Percentiles rank a stretch among this genome's conserved stretches.
Conservation (phyloP, 1,284 basidiomycete species). For the Trametes hirsuta region DNA sequence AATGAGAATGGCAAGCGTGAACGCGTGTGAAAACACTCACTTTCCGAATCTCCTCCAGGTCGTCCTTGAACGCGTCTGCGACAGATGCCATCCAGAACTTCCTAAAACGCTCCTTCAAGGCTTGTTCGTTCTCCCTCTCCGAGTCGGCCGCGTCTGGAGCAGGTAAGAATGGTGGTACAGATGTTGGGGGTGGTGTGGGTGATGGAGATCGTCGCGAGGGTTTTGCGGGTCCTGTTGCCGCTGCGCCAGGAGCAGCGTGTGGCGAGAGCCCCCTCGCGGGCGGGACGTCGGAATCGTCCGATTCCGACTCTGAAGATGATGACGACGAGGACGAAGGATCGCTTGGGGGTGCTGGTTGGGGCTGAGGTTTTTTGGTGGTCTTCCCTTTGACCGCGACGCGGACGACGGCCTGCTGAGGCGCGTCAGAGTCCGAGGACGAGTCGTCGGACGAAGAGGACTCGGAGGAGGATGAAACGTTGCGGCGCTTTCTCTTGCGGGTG, state of each 20-base stretch:
- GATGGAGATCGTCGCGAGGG: conserved; percentile 42
- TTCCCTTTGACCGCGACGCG: conserved; percentile 11
- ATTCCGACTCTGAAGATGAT: conserved; percentile 17
- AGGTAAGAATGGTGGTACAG: conserved; percentile 57
- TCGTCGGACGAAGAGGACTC: conserved; percentile 36
- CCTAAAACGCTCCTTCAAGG: conserved; percentile 64
- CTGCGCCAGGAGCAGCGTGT: background rate
- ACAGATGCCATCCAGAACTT: conserved; percentile 83
- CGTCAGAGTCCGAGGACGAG: conserved; percentile 32
- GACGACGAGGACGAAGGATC: conserved; percentile 20
- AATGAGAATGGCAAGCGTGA: background rate
- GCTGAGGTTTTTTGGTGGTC: conserved; percentile 7
- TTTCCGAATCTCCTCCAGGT: conserved; percentile 77
- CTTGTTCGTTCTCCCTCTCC: conserved; percentile 47
- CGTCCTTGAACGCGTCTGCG: conserved; percentile 77
- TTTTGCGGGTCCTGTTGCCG: conserved; percentile 1
- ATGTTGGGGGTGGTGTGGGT: conserved; percentile 53
- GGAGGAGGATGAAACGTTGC: conserved; percentile 41
- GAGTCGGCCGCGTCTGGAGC: conserved; percentile 32
- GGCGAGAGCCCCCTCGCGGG: conserved; percentile 9
- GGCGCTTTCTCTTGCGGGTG: conserved; percentile 44
- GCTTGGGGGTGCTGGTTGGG: conserved; percentile 13
- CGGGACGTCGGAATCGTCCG: conserved; percentile 20
- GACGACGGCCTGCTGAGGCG: conserved; percentile 15
- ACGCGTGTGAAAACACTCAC: conserved; percentile 38